A percentile compares a stretch with the other conserved stretches of the same genome.
Evolutionary conservation across 2,329 filamentous ascomycete genomes (phyloP).

Genomic region (Colletotrichum sp.): DNA sequence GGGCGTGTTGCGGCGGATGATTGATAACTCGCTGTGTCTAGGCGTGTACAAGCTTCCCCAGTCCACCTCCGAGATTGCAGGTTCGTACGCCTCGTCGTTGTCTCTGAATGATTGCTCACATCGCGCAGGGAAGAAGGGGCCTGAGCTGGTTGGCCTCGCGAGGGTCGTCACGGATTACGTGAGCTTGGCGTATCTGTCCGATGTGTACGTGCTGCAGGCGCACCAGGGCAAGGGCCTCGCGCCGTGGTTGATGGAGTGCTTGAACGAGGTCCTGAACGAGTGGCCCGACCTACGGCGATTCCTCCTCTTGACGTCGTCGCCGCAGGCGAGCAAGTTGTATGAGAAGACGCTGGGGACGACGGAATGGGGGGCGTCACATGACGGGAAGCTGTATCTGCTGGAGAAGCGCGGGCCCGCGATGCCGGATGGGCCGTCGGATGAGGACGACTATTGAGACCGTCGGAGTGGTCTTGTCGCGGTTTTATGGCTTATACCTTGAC

Average conservation of each 20-base stretch:
- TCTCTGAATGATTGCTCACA: background rate
- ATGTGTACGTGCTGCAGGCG: conserved; percentile 67
- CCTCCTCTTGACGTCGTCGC: conserved; percentile 55
- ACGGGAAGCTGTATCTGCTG: conserved; percentile 43
- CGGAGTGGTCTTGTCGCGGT: background rate
- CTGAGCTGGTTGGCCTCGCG: conserved; percentile 45
- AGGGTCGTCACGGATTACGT: conserved; percentile 26
- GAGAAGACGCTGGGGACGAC: conserved; percentile 50
- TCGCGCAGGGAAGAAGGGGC: conserved; percentile 22
- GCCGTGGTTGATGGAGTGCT: conserved; percentile 66
- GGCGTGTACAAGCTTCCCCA: conserved; percentile 54
- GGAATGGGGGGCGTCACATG: conserved; percentile 47
- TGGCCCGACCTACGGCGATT: conserved; percentile 66
- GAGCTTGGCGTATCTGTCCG: conserved; percentile 48
- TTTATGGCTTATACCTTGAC: conserved; percentile 29
- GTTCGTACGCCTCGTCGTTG: conserved; percentile 21
- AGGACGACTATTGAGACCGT: background rate
- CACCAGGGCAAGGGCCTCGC: conserved; percentile 69
- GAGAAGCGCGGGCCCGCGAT: conserved; percentile 42
- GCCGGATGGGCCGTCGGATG: conserved; percentile 1
- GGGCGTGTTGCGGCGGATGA: conserved; percentile 51
- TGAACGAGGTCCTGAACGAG: conserved; percentile 59
- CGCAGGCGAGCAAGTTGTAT: conserved; percentile 47
- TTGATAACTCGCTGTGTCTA: conserved; percentile 65
- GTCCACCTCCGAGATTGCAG: conserved; percentile 35